phyloP scores from a whole-genome alignment of 768 basidiomycete genomes.

The Mycena galericulata region DNA sequence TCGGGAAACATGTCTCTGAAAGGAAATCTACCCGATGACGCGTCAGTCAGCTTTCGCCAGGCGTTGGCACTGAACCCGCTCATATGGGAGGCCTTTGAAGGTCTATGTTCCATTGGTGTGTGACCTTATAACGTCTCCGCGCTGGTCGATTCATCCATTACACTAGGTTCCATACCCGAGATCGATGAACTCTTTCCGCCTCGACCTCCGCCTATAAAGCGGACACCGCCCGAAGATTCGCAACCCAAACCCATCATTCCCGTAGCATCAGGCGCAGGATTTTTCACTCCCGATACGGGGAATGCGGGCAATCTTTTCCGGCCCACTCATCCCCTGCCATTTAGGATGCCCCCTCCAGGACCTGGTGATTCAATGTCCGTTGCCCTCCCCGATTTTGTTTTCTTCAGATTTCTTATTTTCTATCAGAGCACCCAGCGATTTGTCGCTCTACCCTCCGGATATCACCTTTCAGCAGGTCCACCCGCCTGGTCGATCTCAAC shows the following conservation, averaged over 20 bases:
- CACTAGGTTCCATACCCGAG: constrained; percentile 73
- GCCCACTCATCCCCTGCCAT: constrained; percentile 61
- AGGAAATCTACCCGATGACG: constrained; percentile 82
- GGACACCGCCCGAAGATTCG: constrained; percentile 63
- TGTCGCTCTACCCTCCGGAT: constrained; percentile 64
- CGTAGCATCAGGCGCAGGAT: constrained; percentile 73
- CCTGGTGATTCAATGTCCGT: constrained; percentile 76
- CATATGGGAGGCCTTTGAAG: constrained; percentile 94
- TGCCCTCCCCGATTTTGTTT: constrained; percentile 28
- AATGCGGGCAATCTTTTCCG: constrained; percentile 69
- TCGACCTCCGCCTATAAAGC: constrained; percentile 67
- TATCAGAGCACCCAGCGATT: constrained; percentile 67
- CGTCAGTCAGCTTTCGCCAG: constrained; percentile 75
- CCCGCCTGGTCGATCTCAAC: constrained; percentile 59
- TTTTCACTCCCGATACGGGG: constrained; percentile 80
- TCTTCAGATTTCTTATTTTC: constrained; percentile 28
- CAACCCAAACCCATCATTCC: constrained; percentile 59
- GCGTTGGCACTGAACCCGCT: constrained; percentile 82
- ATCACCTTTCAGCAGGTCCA: constrained; percentile 67
- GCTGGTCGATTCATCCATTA: constrained; percentile 30
- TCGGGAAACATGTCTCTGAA: constrained; percentile 82
- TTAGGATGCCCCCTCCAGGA: constrained; percentile 66
- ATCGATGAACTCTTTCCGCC: constrained; percentile 81
- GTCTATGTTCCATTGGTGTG: constrained; percentile 82
- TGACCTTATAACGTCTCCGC: constrained; percentile 31